Percentiles rank a stretch among this genome's conserved stretches.
Conservation (phyloP, 805 yeast genomes). For the Kodamaea nitidulidarum region DNA sequence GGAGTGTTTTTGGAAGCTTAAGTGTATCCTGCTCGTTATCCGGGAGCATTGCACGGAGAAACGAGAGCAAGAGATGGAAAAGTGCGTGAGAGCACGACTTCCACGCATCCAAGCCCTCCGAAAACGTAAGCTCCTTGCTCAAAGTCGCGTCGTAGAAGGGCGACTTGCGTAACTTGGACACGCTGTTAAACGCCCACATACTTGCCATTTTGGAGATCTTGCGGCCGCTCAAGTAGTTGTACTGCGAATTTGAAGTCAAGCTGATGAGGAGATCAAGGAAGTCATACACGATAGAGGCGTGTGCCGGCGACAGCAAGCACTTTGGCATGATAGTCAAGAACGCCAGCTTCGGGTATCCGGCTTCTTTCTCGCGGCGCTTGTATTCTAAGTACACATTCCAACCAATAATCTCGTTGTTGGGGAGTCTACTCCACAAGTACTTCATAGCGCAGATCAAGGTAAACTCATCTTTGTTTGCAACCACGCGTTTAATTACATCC, state of each 20-base stretch:
- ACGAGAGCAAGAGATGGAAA: constrained; percentile 74
- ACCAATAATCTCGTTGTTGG: constrained; percentile 74
- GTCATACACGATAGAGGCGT: constrained; percentile 85
- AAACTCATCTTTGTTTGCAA: constrained; percentile 49
- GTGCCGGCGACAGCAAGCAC: constrained; percentile 77
- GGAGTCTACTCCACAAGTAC: constrained; percentile 83
- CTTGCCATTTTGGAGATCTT: constrained; percentile 80
- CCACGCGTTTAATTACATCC: constrained; percentile 39
- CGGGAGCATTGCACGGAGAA: constrained; percentile 73
- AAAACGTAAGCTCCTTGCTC: constrained; percentile 40
- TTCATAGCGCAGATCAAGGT: constrained; percentile 72
- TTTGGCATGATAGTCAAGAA: constrained; percentile 81
- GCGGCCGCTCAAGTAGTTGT: constrained; percentile 73
- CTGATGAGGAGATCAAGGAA: constrained; percentile 78
- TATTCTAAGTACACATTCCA: constrained; percentile 80
- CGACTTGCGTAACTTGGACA: constrained; percentile 23
- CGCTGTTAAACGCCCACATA: constrained; percentile 76
- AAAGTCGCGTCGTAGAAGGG: constrained; percentile 38
- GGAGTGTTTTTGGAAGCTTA: constrained; percentile 63
- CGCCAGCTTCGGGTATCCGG: constrained; percentile 65
- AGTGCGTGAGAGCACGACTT: constrained; percentile 79
- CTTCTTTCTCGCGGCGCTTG: constrained; percentile 58
- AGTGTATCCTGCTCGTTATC: constrained; percentile 55
- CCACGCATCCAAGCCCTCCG: constrained; percentile 75
- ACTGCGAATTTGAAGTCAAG: constrained; percentile 72